Conservation (phyloP, 2,329 filamentous ascomycete species). For the Ascochyta fabae region DNA sequence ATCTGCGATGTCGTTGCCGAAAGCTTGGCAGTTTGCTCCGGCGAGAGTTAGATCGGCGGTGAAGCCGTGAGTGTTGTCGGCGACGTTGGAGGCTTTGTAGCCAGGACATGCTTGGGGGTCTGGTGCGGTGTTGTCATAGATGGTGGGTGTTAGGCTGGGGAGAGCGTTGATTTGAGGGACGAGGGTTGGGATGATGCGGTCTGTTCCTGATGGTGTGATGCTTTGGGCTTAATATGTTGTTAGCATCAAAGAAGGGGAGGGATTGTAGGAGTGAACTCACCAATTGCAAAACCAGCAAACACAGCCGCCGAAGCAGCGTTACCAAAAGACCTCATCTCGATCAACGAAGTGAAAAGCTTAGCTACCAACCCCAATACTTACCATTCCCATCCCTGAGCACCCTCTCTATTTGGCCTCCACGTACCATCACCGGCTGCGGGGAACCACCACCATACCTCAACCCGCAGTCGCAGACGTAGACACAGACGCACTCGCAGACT, state of each 20-base stretch:
- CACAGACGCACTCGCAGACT: too few relatives aligned
- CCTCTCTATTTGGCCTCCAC: constrained; percentile 8
- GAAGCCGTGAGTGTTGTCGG: constrained; percentile 58
- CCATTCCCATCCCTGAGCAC: neutral
- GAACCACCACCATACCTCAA: too few relatives aligned
- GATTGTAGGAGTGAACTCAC: neutral
- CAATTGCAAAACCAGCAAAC: neutral
- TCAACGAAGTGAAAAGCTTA: neutral
- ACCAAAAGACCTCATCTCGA: neutral
- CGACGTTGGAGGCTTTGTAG: constrained; percentile 68
- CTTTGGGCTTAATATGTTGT: constrained; percentile 1
- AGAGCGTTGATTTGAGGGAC: constrained; percentile 15
- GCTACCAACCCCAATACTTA: neutral
- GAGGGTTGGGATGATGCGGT: constrained; percentile 12
- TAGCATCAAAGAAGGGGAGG: neutral
- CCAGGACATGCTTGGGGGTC: constrained; percentile 62
- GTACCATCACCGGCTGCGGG: too few relatives aligned
- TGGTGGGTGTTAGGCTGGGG: constrained; percentile 23
- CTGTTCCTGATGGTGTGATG: constrained; percentile 1
- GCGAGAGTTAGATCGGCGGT: constrained; percentile 71
- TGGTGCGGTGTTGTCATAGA: constrained; percentile 22
- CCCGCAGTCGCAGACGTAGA: too few relatives aligned
- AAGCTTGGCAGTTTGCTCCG: constrained; percentile 66
- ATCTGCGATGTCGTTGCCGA: constrained; percentile 60
- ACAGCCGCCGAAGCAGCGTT: neutral